A percentile compares a stretch with the other conserved stretches of the same genome.
Conservation (phyloP, 2,329 filamentous ascomycete genomes). For the Zasmidium angulare region DNA sequence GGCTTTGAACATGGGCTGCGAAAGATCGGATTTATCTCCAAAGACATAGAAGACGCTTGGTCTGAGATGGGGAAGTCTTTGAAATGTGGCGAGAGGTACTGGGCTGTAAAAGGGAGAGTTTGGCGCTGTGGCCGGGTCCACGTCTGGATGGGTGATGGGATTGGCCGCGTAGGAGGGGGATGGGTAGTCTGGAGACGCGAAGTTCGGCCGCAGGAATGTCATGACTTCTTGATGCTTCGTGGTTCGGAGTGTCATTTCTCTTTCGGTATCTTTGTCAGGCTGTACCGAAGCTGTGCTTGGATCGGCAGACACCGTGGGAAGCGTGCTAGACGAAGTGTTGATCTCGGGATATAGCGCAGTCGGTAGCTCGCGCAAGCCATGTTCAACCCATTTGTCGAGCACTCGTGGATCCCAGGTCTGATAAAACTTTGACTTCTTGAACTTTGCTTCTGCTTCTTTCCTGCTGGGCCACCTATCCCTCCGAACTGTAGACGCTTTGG, state of each 20-base stretch:
- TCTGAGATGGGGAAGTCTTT: conserved; percentile 59
- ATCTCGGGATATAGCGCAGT: conserved; percentile 42
- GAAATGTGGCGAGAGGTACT: conserved; percentile 59
- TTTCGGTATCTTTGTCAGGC: conserved; percentile 27
- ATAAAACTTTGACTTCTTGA: conserved; percentile 74
- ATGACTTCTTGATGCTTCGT: conserved; percentile 87
- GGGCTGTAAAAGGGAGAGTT: conserved; percentile 64
- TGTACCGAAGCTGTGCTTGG: conserved; percentile 23
- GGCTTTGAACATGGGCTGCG: conserved; percentile 49
- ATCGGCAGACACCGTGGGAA: conserved; percentile 30
- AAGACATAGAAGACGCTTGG: conserved; percentile 70
- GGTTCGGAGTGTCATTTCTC: conserved; percentile 70
- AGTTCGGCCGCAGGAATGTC: conserved; percentile 68
- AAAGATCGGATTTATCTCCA: conserved; percentile 61
- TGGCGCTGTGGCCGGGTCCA: conserved; percentile 29
- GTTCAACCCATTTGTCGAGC: conserved; percentile 67
- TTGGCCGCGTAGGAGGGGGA: conserved; percentile 36
- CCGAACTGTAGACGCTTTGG: conserved; percentile 64
- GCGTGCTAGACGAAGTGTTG: conserved; percentile 20
- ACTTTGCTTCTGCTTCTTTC: conserved; percentile 63
- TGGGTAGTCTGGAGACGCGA: conserved; percentile 29
- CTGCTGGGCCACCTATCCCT: conserved; percentile 82
- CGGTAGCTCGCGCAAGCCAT: conserved; percentile 17
- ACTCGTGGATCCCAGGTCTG: conserved; percentile 78
- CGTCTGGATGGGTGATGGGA: conserved; percentile 44